A percentile compares a stretch with the other conserved stretches of the same genome.
phyloP scores from a whole-genome alignment of 73 alveolate genomes.

The Uronychia setigera region DNA sequence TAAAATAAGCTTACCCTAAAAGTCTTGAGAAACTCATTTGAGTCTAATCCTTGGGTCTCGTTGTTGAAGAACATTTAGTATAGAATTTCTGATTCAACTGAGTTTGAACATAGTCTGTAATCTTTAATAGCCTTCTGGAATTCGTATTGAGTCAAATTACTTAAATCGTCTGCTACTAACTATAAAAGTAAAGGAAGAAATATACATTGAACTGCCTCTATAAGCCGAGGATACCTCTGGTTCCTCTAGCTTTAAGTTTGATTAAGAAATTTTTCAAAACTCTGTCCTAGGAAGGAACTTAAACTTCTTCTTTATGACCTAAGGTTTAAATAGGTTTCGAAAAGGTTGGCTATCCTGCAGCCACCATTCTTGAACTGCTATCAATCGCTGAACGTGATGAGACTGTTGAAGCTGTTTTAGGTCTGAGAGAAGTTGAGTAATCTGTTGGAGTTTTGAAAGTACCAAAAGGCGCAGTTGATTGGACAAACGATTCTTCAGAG shows the following conservation, averaged over 20 bases:
- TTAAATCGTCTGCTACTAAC: slow-evolving; percentile 64
- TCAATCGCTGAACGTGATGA: not conserved
- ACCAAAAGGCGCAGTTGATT: not conserved
- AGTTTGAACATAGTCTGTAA: slow-evolving; percentile 18
- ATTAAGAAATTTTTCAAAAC: slow-evolving; percentile 67
- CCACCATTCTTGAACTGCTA: not conserved
- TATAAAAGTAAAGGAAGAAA: not conserved
- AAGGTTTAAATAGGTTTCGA: not conserved
- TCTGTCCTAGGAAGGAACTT: not conserved
- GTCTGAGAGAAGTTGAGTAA: not conserved
- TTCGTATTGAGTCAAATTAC: slow-evolving; percentile 44
- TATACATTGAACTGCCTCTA: slow-evolving; percentile 61
- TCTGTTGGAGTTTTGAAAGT: not conserved
- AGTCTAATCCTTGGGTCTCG: no score
- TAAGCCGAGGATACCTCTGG: slow-evolving; percentile 79
- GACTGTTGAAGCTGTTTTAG: not conserved
- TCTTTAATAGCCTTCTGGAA: slow-evolving; percentile 52
- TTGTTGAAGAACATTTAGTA: not conserved
- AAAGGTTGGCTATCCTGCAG: not conserved
- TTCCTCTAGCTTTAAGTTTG: slow-evolving; percentile 69
- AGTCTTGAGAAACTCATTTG: no score
- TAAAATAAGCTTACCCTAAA: no score
- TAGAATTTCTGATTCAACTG: not conserved
- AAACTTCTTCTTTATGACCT: not conserved
- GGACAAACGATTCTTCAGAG: no score